Base-by-base conservation (phyloP, 2,329 filamentous ascomycete species). In the Huntiella omanensis region DNA sequence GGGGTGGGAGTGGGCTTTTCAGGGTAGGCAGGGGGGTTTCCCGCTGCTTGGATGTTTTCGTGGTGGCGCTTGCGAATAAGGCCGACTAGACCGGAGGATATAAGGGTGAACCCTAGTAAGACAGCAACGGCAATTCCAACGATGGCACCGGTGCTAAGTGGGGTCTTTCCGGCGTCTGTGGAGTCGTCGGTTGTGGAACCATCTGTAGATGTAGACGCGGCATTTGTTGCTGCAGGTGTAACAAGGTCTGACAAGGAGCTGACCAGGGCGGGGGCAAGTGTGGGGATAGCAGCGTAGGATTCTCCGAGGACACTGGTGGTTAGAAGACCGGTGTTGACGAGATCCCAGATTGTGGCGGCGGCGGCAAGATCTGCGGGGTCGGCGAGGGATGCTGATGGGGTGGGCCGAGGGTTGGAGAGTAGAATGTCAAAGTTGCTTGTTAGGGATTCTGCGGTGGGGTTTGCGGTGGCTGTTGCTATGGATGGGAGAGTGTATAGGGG, bases 91-190 rank as follows among this genome's bases (percentile, higher is more conserved):
- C 68, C 51, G 3, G 54, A 57, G 4, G 54, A 61, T 52, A 67
- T 50, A 39, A 70, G 46, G 11, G 62, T 54, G 5, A 71, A 54
- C 10, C 60, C 60, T 4, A 57, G 58, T 3, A 65, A 50, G 7
- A 56, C 58, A 5, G 60, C 68, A 2, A 70, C 59, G 22, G 61
- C 66, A 33, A 71, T 69, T 38, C 69, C 68, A 13, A 62, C 64
- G 33, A 65, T 66, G 45, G 66, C 65, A 17, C 66, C 68, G 0
- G 55, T 57, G 8, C 22, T 28, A 7, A 28, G 22, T 28, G 22
- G 22, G 22, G 22, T 28, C 22, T 28, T 28, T 28, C 22, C 22
- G 22, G 6, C 22, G 22, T 28, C 22, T 10, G 22, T 28, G 22
- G 22, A 28, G 22, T 28, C 22, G 22, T 28, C 22, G 22, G 22